Conservation (phyloP, 768 basidiomycete species). For the Daedaleopsis sinensis region DNA sequence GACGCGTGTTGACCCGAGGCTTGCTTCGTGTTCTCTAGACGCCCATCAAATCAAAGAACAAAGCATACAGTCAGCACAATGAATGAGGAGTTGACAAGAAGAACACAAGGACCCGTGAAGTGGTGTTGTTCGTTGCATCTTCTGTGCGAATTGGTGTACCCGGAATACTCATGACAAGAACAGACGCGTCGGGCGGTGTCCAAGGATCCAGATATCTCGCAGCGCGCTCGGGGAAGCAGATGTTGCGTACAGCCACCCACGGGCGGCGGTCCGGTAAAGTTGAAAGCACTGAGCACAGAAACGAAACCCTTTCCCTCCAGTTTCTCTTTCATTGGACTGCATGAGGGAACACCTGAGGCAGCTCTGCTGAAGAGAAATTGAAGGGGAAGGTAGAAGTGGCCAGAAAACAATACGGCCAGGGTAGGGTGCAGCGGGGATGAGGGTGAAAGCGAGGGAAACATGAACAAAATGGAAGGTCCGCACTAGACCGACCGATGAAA, state of each 20-base stretch:
- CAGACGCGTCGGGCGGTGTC: neutral
- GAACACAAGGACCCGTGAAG: neutral
- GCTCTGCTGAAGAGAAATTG: neutral
- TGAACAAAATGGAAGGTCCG: neutral
- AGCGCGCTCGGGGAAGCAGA: no score
- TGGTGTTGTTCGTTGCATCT: neutral
- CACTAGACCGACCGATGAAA: no score
- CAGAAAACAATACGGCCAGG: slow-evolving; percentile 3
- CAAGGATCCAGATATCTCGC: neutral
- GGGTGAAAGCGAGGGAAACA: neutral
- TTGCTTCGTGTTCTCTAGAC: neutral
- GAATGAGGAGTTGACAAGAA: neutral
- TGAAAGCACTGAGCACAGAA: neutral
- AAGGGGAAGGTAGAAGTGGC: slow-evolving; percentile 2
- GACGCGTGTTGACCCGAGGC: neutral
- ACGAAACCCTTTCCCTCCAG: neutral
- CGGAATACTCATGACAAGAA: neutral
- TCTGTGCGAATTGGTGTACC: neutral
- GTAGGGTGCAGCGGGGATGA: neutral
- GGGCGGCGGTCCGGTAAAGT: neutral
- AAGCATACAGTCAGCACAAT: neutral
- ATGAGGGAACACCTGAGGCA: neutral
- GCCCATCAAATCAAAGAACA: neutral
- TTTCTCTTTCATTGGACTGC: neutral
- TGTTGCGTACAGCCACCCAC: slow-evolving; percentile 1